Base-by-base conservation (phyloP, 768 basidiomycete species). In the Russula griseocarnosa region DNA sequence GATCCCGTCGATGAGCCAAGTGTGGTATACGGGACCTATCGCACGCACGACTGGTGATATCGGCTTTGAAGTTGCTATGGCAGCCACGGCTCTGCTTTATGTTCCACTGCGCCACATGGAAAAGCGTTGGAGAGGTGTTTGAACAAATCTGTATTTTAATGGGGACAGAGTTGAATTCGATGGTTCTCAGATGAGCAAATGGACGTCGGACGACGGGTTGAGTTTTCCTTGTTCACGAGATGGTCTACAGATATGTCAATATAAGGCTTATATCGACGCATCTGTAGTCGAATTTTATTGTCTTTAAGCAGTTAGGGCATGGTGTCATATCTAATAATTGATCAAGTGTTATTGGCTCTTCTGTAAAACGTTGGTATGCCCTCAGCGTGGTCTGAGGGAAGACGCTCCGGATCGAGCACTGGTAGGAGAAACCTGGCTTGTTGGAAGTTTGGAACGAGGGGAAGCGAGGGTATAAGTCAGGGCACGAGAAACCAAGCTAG, bases 11-110 rank as follows among this genome's bases (percentile, higher is more conserved):
- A 92, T 92, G 83, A 76, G 81, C 62, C 88, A 92, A 69, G 81
- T 77, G 16, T 90, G 85, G 83, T 91, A 83, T 70, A 73, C 75
- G 2, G 90, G 90, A 0, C 88, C 88, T 0, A 83, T 91, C 26
- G 88, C 87, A 3, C 67, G 70, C 38, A 75, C 70, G 11, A 78
- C 85, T 14, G 90, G 90, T 3, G 90, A 92, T 72, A 83, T 91
- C 58, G 90, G 87, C 3, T 81, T 92, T 44, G 78, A 87, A 63
- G 73, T 85, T 20, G 85, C 86, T 0, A 83, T 86, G 59, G 71
- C 73, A 5, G 73, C 79, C 9, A 79, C 82, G 0, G 76, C 72
- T 13, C 20, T 82, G 40, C 66, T 82, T 42, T 90, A 87, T 71
- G 16, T 83, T 5, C 82, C 82, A 1, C 76, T 89, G 40, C 76